Evolutionary conservation across 176 grass and related monocot genomes (phyloP), one percentile per base, ranked within the genome.

Genomic region (Panicum miliaceum): DNA sequence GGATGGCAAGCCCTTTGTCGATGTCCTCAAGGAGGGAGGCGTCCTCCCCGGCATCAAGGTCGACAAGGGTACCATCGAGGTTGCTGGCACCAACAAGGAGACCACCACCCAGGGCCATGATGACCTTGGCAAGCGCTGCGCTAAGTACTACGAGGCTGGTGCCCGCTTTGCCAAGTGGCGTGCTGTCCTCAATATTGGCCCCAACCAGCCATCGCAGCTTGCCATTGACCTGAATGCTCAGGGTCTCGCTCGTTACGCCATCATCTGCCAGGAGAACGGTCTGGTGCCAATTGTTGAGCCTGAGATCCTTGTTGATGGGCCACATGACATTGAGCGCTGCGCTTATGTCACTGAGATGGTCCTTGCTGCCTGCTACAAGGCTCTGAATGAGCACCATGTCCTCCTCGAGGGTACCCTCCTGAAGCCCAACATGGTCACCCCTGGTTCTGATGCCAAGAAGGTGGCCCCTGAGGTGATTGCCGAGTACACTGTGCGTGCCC

Each of bases 161-260:
- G 93, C 93, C 57, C 90, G 93, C 80, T 95, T 95, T 77, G 93
- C 93, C 78, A 95, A 95, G 90, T 95, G 93, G 93, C 93, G 90
- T 71, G 93, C 90, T 1, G 90, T 95, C 79, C 93, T 95, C 50
- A 95, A 95, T 14, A 95, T 95, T 8, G 83, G 90, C 53, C 75
- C 90, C 10, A 95, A 75, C 2, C 90, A 92, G 85, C 93, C 93
- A 42, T 95, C 93, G 0, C 90, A 95, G 80, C 88, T 95, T 20
- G 68, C 90, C 59, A 95, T 95, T 71, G 88, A 92, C 50, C 85
- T 89, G 65, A 95, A 95, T 3, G 93, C 93, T n/a, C 90, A 95
- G 57, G 93, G 93, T 12, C 64, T 95, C 19, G 93, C 93, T n/a
- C 90, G 93, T 15, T 95, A 92, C 1, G 93, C 93, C 56, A 95